These are phyloP conservation scores for Neurospora sp. DNA, from an alignment of 495 filamentous ascomycete genomes.

Conservation along the genomic window DNA sequence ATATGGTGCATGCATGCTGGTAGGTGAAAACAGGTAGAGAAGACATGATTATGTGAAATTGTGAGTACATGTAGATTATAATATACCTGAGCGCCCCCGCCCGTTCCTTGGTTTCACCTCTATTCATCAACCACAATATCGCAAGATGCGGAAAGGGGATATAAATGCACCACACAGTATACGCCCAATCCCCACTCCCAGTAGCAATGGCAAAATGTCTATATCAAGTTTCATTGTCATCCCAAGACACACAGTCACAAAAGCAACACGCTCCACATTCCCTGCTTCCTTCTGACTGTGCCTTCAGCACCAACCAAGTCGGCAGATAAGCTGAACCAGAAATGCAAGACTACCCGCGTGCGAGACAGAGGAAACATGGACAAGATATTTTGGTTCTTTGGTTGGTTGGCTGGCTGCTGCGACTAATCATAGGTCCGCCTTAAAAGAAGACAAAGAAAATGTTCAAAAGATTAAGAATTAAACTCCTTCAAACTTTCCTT, in stretches of 20 bases:
- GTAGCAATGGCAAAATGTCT: background rate
- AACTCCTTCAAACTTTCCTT: conserved; percentile 13
- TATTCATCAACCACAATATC: background rate
- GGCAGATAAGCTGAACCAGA: background rate
- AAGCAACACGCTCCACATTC: background rate
- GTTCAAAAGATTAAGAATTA: conserved; percentile 10
- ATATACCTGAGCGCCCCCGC: background rate
- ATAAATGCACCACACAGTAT: background rate
- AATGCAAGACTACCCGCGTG: background rate
- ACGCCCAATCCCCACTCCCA: background rate
- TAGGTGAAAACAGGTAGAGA: background rate
- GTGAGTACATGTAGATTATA: background rate
- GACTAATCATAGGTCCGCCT: background rate
- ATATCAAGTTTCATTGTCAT: background rate
- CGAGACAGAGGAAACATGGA: background rate
- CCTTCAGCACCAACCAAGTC: background rate
- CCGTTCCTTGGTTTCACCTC: background rate
- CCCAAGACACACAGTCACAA: background rate
- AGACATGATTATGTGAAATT: background rate
- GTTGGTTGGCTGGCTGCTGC: background rate
- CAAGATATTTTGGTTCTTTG: background rate
- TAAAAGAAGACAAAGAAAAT: conserved; percentile 4
- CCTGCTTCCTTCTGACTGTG: background rate
- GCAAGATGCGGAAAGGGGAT: background rate
- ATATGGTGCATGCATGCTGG: background rate